Evolutionary conservation across 495 filamentous ascomycete species (phyloP), one percentile per base, ranked within the genome.

Genomic region (Neurospora sp.): DNA sequence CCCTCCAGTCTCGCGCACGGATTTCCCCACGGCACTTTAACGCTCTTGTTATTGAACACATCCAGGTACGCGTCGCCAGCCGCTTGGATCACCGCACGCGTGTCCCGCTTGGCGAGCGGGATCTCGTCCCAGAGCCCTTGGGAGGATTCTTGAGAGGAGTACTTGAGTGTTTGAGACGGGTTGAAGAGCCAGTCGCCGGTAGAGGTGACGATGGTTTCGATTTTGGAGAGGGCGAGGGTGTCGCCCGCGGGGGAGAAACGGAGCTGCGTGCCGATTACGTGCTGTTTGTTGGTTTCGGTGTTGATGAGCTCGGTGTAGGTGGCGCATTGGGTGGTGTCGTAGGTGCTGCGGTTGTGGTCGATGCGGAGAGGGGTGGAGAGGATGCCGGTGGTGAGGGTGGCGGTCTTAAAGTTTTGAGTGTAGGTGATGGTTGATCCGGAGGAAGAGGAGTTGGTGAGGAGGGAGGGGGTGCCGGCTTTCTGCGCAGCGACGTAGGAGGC

Each of bases 261-360:
- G 69, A 86, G 75, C 73, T 87, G 86, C 9, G 81, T 83, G 59
- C 83, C 84, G 70, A 87, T 79, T 37, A 88, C 86, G 75, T 87
- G 85, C 4, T 85, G 86, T 69, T 81, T 78, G 16, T 76, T 41
- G 65, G 78, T 61, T 72, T 82, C 79, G 37, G 85, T 83, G 20
- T 82, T 79, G 69, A 87, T 80, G 70, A 87, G 76, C 73, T 88
- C 86, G 48, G 82, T 85, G 82, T 83, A 88, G 69, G 85, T 85
- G 14, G 85, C 85, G 81, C 86, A 88, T 37, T 81, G 79, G 3
- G 79, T 82, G 40, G 82, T 83, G 80, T 88, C 86, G 77, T 82
- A 80, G 70, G 78, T 78, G 76, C 78, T 82, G 53, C 84, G 82
- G 78, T 79, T 83, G 80, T 86, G 85, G 79, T 82, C 82, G 72